Evolutionary conservation across 202 grass and related monocot species (phyloP).

Genomic region (Elaeis oleifera): DNA sequence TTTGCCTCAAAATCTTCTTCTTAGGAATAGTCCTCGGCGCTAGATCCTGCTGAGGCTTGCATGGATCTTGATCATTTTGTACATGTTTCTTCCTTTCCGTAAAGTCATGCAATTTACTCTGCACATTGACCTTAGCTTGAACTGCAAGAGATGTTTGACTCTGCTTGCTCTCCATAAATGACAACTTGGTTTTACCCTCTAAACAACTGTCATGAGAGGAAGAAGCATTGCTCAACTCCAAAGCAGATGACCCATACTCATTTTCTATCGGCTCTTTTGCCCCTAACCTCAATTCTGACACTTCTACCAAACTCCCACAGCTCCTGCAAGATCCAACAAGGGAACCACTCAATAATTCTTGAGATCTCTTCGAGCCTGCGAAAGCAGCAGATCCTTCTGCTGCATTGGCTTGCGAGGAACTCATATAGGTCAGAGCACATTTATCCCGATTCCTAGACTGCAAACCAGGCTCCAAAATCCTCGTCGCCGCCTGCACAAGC

Average conservation of each 20-base stretch:
- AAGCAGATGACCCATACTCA: constrained; percentile 4
- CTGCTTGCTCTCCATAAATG: not conserved
- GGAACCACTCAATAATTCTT: not conserved
- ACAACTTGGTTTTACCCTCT: constrained; percentile 8
- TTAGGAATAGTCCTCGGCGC: not conserved
- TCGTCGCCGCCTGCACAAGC: constrained; percentile 56
- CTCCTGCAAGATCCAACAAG: not conserved
- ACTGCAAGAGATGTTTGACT: not conserved
- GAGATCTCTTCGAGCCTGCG: not conserved
- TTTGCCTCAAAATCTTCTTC: not conserved
- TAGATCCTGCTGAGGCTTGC: not conserved
- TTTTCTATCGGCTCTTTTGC: not conserved
- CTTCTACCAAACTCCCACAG: not conserved
- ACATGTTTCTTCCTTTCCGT: not conserved
- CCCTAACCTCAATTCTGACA: not conserved
- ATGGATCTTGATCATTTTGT: not conserved
- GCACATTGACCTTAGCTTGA: constrained; percentile 9
- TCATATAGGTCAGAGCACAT: constrained; percentile 39
- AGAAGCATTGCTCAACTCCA: constrained; percentile 11
- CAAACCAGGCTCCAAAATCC: constrained; percentile 52
- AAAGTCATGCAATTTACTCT: constrained; percentile 5
- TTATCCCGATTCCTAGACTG: constrained; percentile 13
- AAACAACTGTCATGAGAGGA: constrained; percentile 1
- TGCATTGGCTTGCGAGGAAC: constrained; percentile 39
- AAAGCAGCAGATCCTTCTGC: constrained; percentile 12